Evolutionary conservation across 768 basidiomycete genomes (phyloP), one percentile per base, ranked within the genome.

Genomic region (Rhodocollybia butyracea): DNA sequence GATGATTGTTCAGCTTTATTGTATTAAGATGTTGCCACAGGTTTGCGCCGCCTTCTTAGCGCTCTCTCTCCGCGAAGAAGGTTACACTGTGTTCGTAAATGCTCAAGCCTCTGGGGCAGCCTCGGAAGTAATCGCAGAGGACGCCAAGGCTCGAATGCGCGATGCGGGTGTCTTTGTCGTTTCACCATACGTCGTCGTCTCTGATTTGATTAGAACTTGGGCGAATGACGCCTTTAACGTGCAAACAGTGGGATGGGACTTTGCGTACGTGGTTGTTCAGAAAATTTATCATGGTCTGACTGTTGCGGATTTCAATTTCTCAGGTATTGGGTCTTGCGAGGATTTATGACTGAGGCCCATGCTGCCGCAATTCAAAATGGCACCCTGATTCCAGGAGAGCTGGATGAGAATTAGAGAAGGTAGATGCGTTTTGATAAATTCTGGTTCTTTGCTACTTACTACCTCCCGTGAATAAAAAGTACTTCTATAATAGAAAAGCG

Each of bases 131-230:
- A 75, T 71, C 27, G 76, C 78, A 1, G 69, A 69, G 21, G 75
- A 75, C 46, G 76, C 78, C 17, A 78, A 79, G 63, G 72, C 71
- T 51, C 73, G 78, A 38, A 79, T 79, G 78, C 72, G 77, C 40
- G 69, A 61, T 15, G 77, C 76, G 4, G 77, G 77, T 11, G 73
- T 81, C 5, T 68, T 77, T 27, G 71, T 81, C 13, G 56, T 76
- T 8, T 78, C 77, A 5, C 61, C 71, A 58, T 79, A 79, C 58
- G 73, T 76, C 8, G 62, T 79, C 41, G 64, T 67, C 13, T 65
- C 64, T 21, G 79, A 81, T 61, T 68, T 79, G 32, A 77, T 81
- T 76, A 65, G 77, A 39, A 78, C 79, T 64, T 81, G 79, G 79
- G 72, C 77, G 55, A 68, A 70, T 60, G 73, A 76, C 1, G 77